Base-by-base conservation (phyloP, 306 rosid genomes). In the Vigna unguiculata region DNA sequence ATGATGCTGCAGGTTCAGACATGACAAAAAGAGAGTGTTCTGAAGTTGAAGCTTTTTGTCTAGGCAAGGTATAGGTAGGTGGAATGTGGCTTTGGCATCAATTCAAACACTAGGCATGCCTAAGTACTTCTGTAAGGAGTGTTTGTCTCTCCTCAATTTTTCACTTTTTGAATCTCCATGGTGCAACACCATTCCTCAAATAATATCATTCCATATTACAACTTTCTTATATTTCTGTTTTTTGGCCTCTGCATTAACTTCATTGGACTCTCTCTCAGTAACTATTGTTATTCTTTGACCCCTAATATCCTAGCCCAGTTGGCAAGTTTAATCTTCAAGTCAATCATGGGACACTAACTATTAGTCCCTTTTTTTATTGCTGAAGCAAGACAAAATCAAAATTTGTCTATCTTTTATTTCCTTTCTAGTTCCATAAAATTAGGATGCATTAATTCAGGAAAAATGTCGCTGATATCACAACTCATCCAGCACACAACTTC, bases 301-400 rank as follows among this genome's bases (percentile, higher is more conserved):
- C 80, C 80, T 78, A 78, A 73, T 51, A 2, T 28, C 60, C 45
- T 82, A 82, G 74, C 52, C 25, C 65, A 57, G 38, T 77, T 58
- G 77, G 64, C 38, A 53, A 71, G 53, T 77, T 63, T 70, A 64
- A 46, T 71, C 71, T 77, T 77, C 71, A 82, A 51, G 77, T 63
- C 43, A 52, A 78, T 72, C 77, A 65, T 51, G 70, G 76, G 74
- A 72, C 80, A 80, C 81, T 59, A 49, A 72, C 68, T 77, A 71
- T 54, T 76, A 34, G 22, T 63, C 49, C 57, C 36, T 25, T 6
- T 55, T 25, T 54, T 55, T 77, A 77, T 30, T 30, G 58, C 66
- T 65, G 60, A 64, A 71, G 76, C 30, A 66, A 71, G 66, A 84
- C 54, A 71, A 55, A 34, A 32, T 45, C 20, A 15, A 34, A 20